These are phyloP conservation scores for Draba incana DNA, from an alignment of 345 rosid species.

Conservation along the genomic window DNA sequence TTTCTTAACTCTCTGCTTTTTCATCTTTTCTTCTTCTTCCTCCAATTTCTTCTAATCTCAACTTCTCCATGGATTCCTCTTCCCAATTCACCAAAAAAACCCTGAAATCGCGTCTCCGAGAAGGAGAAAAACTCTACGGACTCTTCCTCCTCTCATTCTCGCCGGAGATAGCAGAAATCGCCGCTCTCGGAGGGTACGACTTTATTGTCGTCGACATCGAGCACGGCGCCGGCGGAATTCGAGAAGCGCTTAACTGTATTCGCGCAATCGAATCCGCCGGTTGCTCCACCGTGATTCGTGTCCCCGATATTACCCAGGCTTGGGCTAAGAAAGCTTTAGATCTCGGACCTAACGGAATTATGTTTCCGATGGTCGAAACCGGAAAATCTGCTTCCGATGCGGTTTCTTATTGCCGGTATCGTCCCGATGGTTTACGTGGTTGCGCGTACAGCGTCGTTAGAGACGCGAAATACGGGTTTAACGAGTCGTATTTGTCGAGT, in stretches of 20 bases:
- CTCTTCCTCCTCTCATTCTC: constrained; percentile 78
- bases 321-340: constrained; percentile 91
- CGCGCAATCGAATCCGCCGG: constrained; percentile 59
- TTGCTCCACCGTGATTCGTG: constrained; percentile 68
- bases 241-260: constrained; percentile 65
- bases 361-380: constrained; percentile 83
- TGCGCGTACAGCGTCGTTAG: constrained; percentile 71
- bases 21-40: no score
- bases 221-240: constrained; percentile 83
- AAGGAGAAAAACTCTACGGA: constrained; percentile 72
- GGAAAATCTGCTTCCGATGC: constrained; percentile 58
- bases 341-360: constrained; percentile 77
- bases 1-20: no score
- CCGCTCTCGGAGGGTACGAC: constrained; percentile 71
- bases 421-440: constrained; percentile 67
- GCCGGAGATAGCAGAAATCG: constrained; percentile 80
- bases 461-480: constrained; percentile 67
- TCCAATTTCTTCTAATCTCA: no score
- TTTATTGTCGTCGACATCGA: constrained; percentile 80
- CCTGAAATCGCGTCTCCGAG: constrained; percentile 69
- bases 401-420: constrained; percentile 69
- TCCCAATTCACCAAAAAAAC: constrained; percentile 8
- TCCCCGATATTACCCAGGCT: constrained; percentile 64
- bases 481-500: constrained; percentile 56
- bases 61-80: no score